Percentiles rank a stretch among this genome's conserved stretches.
phyloP scores from a whole-genome alignment of 352 stramenopile species.

The Phytophthora europaea region DNA sequence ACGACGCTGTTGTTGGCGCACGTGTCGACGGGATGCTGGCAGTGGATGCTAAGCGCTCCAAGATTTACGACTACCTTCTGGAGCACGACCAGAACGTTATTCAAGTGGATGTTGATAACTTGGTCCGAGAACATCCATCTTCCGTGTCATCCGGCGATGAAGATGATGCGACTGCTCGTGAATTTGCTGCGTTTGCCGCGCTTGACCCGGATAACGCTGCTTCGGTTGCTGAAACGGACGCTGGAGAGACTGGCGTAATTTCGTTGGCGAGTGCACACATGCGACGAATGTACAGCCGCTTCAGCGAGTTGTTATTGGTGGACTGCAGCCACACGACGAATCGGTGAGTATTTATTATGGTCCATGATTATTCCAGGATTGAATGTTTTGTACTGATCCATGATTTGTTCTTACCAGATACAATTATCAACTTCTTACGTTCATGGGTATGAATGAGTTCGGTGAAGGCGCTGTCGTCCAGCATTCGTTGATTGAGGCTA shows the following conservation, averaged over 20 bases:
- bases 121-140: slow-evolving; percentile 13
- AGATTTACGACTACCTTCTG: slow-evolving; percentile 26
- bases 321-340: slow-evolving; percentile 29
- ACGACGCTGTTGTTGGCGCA: not conserved
- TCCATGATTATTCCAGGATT: too few species aligned
- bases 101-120: slow-evolving; percentile 25
- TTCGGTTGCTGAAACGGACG: not conserved
- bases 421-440: slow-evolving; percentile 30
- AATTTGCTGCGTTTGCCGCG: slow-evolving; percentile 10
- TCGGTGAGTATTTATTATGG: too few species aligned
- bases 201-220: slow-evolving; percentile 2
- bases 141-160: not conserved
- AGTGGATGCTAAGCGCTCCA: slow-evolving; percentile 2
- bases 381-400: too few species aligned
- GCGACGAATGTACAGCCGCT: slow-evolving; percentile 13
- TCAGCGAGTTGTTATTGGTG: slow-evolving; percentile 22
- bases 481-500: slow-evolving; percentile 11
- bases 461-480: slow-evolving; percentile 3
- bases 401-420: slow-evolving; percentile 4
- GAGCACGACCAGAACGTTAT: slow-evolving; percentile 34
- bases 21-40: slow-evolving; percentile 10
- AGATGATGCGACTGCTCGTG: slow-evolving; percentile 4
- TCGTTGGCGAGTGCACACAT: slow-evolving; percentile 14
- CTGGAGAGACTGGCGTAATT: slow-evolving; percentile 15
- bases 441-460: slow-evolving; percentile 29